A percentile compares a stretch with the other conserved stretches of the same genome.
phyloP scores from a whole-genome alignment of 164 flowering plant genomes.

The Tetracentron sinense region DNA sequence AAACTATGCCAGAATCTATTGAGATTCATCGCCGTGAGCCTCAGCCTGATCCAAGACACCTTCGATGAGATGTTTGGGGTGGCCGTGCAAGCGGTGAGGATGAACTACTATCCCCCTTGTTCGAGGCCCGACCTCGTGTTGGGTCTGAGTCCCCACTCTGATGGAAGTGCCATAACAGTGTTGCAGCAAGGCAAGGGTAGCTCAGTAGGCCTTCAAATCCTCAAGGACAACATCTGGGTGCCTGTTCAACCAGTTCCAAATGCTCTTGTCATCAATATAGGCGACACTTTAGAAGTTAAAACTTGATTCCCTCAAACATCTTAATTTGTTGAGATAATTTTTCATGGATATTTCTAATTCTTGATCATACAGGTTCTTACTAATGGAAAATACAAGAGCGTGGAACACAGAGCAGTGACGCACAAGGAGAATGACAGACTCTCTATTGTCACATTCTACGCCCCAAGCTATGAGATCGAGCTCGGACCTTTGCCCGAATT shows the following conservation, averaged over 20 bases:
- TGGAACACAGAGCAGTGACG: constrained; percentile 90
- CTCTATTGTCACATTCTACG: constrained; percentile 84
- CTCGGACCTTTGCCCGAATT: constrained; percentile 65
- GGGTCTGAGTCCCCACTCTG: constrained; percentile 96
- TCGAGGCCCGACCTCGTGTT: constrained; percentile 86
- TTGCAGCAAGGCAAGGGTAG: constrained; percentile 63
- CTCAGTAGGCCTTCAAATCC: constrained; percentile 77
- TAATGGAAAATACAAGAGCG: constrained; percentile 89
- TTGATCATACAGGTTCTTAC: constrained; percentile 59
- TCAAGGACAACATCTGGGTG: constrained; percentile 66
- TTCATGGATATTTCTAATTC: background rate
- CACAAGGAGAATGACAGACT: constrained; percentile 66
- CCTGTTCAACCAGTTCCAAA: constrained; percentile 61
- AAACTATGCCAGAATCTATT: constrained; percentile 54
- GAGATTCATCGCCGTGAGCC: constrained; percentile 54
- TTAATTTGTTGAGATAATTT: no score
- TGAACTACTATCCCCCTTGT: constrained; percentile 96
- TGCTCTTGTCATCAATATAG: constrained; percentile 86
- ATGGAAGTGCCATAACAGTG: constrained; percentile 90
- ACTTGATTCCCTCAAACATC: background rate
- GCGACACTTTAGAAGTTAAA: constrained; percentile 83
- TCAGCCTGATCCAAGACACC: constrained; percentile 47
- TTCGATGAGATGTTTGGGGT: no score
- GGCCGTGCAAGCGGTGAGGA: constrained; percentile 84
- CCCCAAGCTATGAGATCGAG: constrained; percentile 77